A percentile compares a stretch with the other conserved stretches of the same genome.
phyloP scores from a whole-genome alignment of 345 rosid genomes.

The Cochlearia excelsa region DNA sequence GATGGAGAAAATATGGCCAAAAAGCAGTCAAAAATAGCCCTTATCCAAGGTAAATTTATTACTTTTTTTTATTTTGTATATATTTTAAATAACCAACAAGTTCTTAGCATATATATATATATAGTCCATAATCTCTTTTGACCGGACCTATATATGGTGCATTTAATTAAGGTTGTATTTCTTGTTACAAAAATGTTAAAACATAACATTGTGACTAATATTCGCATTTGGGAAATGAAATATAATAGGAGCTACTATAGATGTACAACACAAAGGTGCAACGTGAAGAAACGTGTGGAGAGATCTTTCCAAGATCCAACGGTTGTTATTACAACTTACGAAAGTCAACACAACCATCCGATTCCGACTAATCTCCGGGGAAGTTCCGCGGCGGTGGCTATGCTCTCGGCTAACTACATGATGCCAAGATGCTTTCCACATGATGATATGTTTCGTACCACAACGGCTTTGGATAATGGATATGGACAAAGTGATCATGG shows the following conservation, averaged over 20 bases:
- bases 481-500: slow-evolving; percentile 8
- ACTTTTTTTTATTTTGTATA: neutral
- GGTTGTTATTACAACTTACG: slow-evolving; percentile 84
- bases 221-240: neutral
- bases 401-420: slow-evolving; percentile 41
- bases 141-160: no score
- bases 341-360: slow-evolving; percentile 85
- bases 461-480: neutral
- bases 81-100: no score
- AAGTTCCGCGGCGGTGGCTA: slow-evolving; percentile 45
- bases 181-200: no score
- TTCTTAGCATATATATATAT: no score
- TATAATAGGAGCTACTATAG: slow-evolving; percentile 74
- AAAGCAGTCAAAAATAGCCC: slow-evolving; percentile 83
- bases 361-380: slow-evolving; percentile 70
- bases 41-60: slow-evolving; percentile 51
- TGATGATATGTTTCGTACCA: slow-evolving; percentile 39
- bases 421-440: slow-evolving; percentile 38
- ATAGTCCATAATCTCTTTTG: no score
- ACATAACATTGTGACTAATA: no score
- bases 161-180: no score
- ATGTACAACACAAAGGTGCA: slow-evolving; percentile 87
- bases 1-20: slow-evolving; percentile 93
- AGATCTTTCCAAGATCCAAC: slow-evolving; percentile 85
- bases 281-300: slow-evolving; percentile 88